Base-by-base conservation (phyloP, 345 rosid genomes). In the Arabidopsis arenosa region DNA sequence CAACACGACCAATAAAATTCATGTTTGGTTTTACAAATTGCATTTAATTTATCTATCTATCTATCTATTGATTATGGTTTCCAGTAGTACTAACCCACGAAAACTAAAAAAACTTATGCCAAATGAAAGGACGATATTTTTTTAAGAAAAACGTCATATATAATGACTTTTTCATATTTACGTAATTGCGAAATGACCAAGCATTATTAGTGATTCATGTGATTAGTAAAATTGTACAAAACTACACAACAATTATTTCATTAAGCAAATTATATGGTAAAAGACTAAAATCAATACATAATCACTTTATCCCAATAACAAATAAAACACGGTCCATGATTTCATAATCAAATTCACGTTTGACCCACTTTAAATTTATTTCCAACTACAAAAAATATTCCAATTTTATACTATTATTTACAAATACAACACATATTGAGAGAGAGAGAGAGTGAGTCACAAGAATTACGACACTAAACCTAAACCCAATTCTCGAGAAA, bases 281-380 rank as follows among this genome's bases (percentile, higher is more conserved):
- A 51, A 51, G 52, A 37, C 52, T 14, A 23, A 1, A 33, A 56
- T 39, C 33, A 57, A 5, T 14, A 56, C 54, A 55, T 64, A 44
- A 28, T 4, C 58, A 66, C 10, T 59, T 8, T 2, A 60, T 60
- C 35, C 23, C 58, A 40, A 55, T 47, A 48, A 70, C 14, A 52
- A 33, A 7, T 35, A 8, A 61, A 77, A 77, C 76, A 77, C 45
- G 75, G 71, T 64, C 61, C 80, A 71, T 64, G 76, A 55, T 64
- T 69, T 69, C 54, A 36, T 66, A 44, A 49, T 57, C 53, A 13
- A n/a, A 4, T 11, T 59, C 48, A 21, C 41, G 55, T 45, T 76
- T 65, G 75, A 70, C 72, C 76, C 59, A 70, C 66, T 68, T 66
- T 23, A 3, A 13, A 21, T 44, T 68, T 44, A 60, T 53, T 70